Percentiles rank a stretch among this genome's conserved stretches.
phyloP scores from a whole-genome alignment of 441 rosid species.

The Syzygium malaccense region DNA sequence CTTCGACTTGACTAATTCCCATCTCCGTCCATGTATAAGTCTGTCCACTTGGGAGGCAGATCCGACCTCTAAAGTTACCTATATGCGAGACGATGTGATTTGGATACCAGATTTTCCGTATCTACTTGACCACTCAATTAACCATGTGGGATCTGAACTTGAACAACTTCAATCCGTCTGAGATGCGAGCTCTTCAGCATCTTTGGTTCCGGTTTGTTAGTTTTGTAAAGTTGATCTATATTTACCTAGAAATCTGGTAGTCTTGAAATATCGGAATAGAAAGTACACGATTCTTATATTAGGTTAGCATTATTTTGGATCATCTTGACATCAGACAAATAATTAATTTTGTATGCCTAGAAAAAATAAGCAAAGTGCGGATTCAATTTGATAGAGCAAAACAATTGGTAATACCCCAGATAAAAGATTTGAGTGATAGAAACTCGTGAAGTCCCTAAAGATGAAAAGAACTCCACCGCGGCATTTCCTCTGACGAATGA shows the following conservation, averaged over 20 bases:
- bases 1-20: not conserved
- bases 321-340: not conserved
- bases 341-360: not conserved
- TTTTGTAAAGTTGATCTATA: not conserved
- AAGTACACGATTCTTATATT: not conserved
- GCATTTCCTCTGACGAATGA: not conserved
- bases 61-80: not conserved
- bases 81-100: not conserved
- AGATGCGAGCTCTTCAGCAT: not conserved
- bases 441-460: not conserved
- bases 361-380: not conserved
- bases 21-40: not conserved
- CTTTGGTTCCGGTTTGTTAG: not conserved
- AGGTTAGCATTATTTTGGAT: not conserved
- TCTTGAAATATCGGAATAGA: not conserved
- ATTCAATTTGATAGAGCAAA: not conserved
- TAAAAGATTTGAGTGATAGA: not conserved
- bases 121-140: not conserved
- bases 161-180: not conserved
- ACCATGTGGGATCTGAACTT: not conserved
- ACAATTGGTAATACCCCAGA: not conserved
- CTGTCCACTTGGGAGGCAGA: not conserved
- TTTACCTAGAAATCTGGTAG: not conserved
- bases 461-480: not conserved
- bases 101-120: not conserved